Base-by-base conservation (phyloP, 1,284 basidiomycete species). In the Heimioporus retisporus region DNA sequence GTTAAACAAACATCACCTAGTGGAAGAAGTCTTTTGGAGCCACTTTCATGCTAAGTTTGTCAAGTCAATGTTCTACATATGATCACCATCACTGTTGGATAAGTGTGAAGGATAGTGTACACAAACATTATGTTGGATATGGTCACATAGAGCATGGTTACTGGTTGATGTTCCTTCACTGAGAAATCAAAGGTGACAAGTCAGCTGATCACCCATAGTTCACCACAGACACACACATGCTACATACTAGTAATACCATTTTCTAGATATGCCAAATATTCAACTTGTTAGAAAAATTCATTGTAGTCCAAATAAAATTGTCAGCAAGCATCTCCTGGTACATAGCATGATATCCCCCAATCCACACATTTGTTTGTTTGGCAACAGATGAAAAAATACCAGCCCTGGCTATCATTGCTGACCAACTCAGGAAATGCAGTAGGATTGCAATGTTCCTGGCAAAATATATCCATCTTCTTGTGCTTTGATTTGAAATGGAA, bases 401-500 rank as follows among this genome's bases (percentile, higher is more conserved):
- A 81, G 0, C 60, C 62, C 4, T 78, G 70, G 0, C 76, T 75
- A 55, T 79, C 75, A 1, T 71, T 65, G 2, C 60, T 57, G 3
- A 71, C 44, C 1, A 84, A 65, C 66, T 85, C 81, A 0, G 75
- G 71, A 50, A 63, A 84, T 0, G 43, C 11, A 0, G 70, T 68
- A 0, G 81, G 80, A 59, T 84, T 84, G 60, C 83, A 84, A 53
- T 82, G 48, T 14, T 68, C 57, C 18, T 81, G 75, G 58, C 81
- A 85, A 46, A 73, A 80, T 0, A 10, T 35, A 57, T 85, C 78
- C 0, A 59, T 68, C 5, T 65, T 65, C 16, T 71, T 73, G 69
- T 85, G 82, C 66, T 85, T 86, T 59, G 65, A 71, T 11, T 80
- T 77, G 70, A 83, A 82, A 59, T 85, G 83, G 31, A 83, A 85